These are phyloP conservation scores for Boletellus ananas DNA, from an alignment of 768 basidiomycete genomes.

Conservation along the genomic window DNA sequence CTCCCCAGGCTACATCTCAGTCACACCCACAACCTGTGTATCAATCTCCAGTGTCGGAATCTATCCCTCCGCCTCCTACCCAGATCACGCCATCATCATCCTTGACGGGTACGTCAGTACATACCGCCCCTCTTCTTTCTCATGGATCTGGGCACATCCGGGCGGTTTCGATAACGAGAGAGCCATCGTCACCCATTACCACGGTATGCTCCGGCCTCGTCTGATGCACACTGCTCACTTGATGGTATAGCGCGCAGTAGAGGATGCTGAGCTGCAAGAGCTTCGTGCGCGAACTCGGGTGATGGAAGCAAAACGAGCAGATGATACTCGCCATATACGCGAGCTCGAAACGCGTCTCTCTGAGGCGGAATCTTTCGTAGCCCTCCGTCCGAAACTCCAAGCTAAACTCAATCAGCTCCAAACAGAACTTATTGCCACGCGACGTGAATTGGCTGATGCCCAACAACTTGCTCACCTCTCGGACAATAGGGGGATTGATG, in stretches of 20 bases:
- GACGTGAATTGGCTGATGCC: slow-evolving; percentile 73
- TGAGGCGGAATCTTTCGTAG: slow-evolving; percentile 81
- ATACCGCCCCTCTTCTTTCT: slow-evolving; percentile 1
- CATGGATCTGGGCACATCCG: slow-evolving; percentile 10
- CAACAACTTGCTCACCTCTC: slow-evolving; percentile 70
- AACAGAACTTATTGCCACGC: slow-evolving; percentile 70
- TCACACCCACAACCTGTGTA: slow-evolving; percentile 20
- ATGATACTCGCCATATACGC: slow-evolving; percentile 80
- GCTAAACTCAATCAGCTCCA: slow-evolving; percentile 81
- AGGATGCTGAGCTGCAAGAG: slow-evolving; percentile 72
- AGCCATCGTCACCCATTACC: slow-evolving; percentile 26
- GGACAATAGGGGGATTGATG: slow-evolving; percentile 68
- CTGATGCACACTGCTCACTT: slow-evolving; percentile 7
- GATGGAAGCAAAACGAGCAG: slow-evolving; percentile 80
- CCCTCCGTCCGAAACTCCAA: slow-evolving; percentile 86
- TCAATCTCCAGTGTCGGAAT: slow-evolving; percentile 16
- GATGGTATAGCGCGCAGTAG: slow-evolving; percentile 27
- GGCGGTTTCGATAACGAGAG: slow-evolving; percentile 19
- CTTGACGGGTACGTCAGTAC: slow-evolving; percentile 5
- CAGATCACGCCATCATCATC: slow-evolving; percentile 18
- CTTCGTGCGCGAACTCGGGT: slow-evolving; percentile 79
- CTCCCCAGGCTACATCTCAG: slow-evolving; percentile 32
- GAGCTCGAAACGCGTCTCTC: slow-evolving; percentile 80
- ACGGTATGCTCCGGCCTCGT: slow-evolving; percentile 14
- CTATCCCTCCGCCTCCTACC: slow-evolving; percentile 9